Conservation (phyloP, 441 rosid genomes). For the Erodium trifolium region DNA sequence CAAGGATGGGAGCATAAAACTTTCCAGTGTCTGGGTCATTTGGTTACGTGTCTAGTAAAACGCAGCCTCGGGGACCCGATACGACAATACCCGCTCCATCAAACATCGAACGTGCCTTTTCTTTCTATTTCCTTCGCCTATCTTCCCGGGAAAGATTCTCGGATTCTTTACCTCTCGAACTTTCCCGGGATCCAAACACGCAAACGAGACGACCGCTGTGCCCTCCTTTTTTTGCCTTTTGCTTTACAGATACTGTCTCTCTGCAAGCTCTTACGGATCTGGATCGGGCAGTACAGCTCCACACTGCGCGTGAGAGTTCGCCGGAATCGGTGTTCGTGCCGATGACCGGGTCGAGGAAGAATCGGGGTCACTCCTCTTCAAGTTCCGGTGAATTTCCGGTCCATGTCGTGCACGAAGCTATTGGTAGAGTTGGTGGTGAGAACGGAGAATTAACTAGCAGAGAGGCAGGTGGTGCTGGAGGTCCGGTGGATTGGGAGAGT, state of each 20-base stretch:
- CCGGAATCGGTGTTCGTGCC: conserved; percentile 12
- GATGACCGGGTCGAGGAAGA: conserved; percentile 11
- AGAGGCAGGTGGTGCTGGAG: not conserved
- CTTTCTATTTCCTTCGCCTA: not conserved
- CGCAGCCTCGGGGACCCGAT: not conserved
- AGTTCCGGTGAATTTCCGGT: conserved; percentile 5
- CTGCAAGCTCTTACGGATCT: conserved; percentile 4
- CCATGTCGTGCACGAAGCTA: not conserved
- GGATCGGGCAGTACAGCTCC: conserved; percentile 11
- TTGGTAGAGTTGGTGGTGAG: not conserved
- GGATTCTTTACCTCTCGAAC: not conserved
- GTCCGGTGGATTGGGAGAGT: conserved; percentile 4
- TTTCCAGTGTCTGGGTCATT: not conserved
- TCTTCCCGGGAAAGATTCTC: conserved; percentile 8
- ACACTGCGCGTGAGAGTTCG: not conserved
- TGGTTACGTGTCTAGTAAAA: not conserved
- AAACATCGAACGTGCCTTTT: conserved; percentile 1
- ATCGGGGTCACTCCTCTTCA: not conserved
- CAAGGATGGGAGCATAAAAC: too few species aligned
- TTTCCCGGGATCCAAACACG: conserved; percentile 9
- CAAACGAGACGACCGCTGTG: not conserved
- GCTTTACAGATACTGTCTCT: not conserved
- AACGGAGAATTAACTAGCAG: not conserved
- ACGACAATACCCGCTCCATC: not conserved
- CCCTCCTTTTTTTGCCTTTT: not conserved